Base-by-base conservation (phyloP, 2,329 filamentous ascomycete species). In the Westerdykella ornata region DNA sequence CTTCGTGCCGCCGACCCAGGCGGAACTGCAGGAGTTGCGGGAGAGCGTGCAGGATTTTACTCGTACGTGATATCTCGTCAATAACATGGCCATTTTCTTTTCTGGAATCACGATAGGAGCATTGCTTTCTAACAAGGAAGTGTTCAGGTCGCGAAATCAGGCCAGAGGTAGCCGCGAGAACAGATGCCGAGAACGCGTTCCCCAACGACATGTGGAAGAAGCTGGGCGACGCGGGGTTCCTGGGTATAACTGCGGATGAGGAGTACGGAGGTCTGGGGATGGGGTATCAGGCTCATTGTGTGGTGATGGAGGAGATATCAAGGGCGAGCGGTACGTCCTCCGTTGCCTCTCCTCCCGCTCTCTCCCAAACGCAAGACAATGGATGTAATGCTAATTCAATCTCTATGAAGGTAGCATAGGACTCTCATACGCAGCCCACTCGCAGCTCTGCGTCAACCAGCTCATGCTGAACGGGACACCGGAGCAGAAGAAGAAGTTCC, bases 391-490 rank as follows among this genome's bases (percentile, higher is more conserved):
- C 44, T 54, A 14, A 52, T 37, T 15, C 26, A 20, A 32, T 20
- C 29, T 26, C 13, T 41, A 26, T 19, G 30, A 39, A 62, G 66
- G 70, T 12, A 85, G 81, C 47, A 88, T 94, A 56, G 90, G 81
- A 0, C 77, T 98, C 35, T 94, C 87, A 53, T 98, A 97, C 65
- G 90, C 90, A 2, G 92, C 92, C 6, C 92, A 98, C 69, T 92
- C 85, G 20, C 92, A 98, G 67, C 76, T 98, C 38, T 97, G 92
- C 69, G 84, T 97, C 45, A 98, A 98, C 68, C 92, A 98, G 70
- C 72, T 98, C 37, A 88, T 89, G 69, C 75, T 98, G 55, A 95
- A 98, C 63, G 92, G 87, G 34, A 82, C 75, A 3, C 60, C 74
- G 0, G 82, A 80, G 47, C 92, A 97, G 68, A 96, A 96, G 69